Percentiles rank a stretch among this genome's conserved stretches.
Evolutionary conservation across 2,329 filamentous ascomycete species (phyloP).

Genomic region (Ceratocystis harringtonii): DNA sequence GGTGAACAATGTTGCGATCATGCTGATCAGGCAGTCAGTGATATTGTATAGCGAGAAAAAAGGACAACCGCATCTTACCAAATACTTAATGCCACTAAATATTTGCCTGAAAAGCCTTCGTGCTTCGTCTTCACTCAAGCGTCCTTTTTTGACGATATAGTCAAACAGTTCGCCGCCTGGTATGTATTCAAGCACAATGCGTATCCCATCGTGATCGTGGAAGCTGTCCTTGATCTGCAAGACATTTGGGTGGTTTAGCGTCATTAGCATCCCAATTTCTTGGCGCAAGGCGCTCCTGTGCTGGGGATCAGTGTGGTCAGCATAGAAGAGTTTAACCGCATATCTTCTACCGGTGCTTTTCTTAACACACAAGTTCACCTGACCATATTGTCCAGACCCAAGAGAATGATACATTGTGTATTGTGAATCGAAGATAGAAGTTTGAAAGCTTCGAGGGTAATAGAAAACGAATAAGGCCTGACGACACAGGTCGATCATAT

Average conservation of each 20-base stretch:
- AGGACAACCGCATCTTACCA: conserved; percentile 43
- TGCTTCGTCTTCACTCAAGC: conserved; percentile 68
- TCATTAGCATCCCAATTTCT: conserved; percentile 92
- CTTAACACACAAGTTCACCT: conserved; percentile 82
- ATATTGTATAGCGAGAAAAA: no score
- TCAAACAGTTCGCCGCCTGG: conserved; percentile 93
- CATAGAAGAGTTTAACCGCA: conserved; percentile 89
- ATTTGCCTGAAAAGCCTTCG: conserved; percentile 80
- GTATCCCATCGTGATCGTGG: conserved; percentile 78
- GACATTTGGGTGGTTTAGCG: conserved; percentile 88
- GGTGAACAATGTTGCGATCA: conserved; percentile 90
- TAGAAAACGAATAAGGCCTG: conserved; percentile 81
- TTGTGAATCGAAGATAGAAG: conserved; percentile 64
- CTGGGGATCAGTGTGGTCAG: conserved; percentile 41
- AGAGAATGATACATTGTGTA: conserved; percentile 74
- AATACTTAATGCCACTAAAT: conserved; percentile 85
- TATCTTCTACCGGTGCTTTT: conserved; percentile 67
- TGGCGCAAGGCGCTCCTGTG: conserved; percentile 53
- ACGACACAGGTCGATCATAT: conserved; percentile 77
- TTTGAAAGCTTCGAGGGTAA: conserved; percentile 55
- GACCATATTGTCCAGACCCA: conserved; percentile 89
- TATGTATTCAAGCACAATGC: conserved; percentile 79
- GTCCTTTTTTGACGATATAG: conserved; percentile 79
- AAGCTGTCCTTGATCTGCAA: conserved; percentile 92
- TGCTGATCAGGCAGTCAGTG: conserved; percentile 41